Conservation (phyloP, 441 rosid genomes). For the Flueggea neowawraea region DNA sequence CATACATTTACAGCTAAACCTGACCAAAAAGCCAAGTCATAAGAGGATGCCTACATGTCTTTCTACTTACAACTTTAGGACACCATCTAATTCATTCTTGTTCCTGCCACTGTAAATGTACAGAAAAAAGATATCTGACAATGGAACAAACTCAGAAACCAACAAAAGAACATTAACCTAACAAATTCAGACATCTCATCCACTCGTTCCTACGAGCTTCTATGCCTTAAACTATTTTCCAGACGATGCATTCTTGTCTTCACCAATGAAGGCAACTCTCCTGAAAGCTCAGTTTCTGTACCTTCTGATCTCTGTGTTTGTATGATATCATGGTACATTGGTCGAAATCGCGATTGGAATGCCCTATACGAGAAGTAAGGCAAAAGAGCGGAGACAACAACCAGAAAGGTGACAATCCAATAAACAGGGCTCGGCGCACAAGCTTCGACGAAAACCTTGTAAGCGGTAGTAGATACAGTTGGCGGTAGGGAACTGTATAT, state of each 20-base stretch:
- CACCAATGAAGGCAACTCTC: constrained; percentile 35
- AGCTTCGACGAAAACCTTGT: constrained; percentile 65
- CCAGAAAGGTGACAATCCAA: constrained; percentile 65
- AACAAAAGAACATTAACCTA: no score
- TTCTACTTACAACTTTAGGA: no score
- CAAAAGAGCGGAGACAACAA: constrained; percentile 55
- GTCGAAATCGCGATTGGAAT: constrained; percentile 73
- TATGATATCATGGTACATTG: constrained; percentile 72
- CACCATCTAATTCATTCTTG: no score
- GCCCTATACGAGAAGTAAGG: constrained; percentile 74
- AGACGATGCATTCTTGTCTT: constrained; percentile 44
- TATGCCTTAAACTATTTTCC: constrained; percentile 26
- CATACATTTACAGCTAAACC: no score
- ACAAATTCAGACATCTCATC: no score
- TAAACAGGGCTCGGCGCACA: constrained; percentile 55
- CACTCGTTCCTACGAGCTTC: constrained; percentile 22
- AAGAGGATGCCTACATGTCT: no score
- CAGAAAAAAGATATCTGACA: no score
- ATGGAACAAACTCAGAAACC: no score
- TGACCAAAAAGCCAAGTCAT: no score
- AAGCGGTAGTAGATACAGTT: constrained; percentile 64
- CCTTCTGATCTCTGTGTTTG: constrained; percentile 35
- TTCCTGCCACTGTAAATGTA: no score
- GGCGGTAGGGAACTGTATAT: constrained; percentile 66
- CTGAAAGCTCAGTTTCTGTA: constrained; percentile 12